Evolutionary conservation across 352 stramenopile genomes (phyloP).

Genomic region (Pythium phragmiticola): DNA sequence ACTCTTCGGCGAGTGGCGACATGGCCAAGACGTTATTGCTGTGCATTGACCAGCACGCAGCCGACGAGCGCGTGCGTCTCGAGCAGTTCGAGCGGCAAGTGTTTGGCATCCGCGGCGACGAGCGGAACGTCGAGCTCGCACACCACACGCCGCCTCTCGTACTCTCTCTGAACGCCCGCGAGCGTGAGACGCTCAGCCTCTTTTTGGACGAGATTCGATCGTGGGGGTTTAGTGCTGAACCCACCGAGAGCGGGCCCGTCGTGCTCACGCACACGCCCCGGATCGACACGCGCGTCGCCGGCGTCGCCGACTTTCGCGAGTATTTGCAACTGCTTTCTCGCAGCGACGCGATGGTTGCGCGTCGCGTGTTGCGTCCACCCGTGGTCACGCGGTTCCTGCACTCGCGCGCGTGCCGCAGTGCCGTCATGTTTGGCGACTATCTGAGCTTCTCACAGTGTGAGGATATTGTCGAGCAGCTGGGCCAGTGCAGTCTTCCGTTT

Average conservation of each 20-base stretch:
- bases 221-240: slow-evolving; percentile 85
- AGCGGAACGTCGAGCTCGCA: slow-evolving; percentile 53
- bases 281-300: slow-evolving; percentile 70
- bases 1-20: slow-evolving; percentile 20
- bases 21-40: slow-evolving; percentile 38
- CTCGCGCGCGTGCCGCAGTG: slow-evolving; percentile 88
- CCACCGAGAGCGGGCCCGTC: slow-evolving; percentile 15
- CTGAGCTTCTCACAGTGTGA: slow-evolving; percentile 68
- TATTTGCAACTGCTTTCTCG: slow-evolving; percentile 71
- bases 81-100: slow-evolving; percentile 78
- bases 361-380: slow-evolving; percentile 44
- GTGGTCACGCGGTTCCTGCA: slow-evolving; percentile 84
- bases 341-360: slow-evolving; percentile 23
- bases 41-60: slow-evolving; percentile 91
- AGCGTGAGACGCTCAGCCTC: slow-evolving; percentile 41
- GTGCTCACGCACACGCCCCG: slow-evolving; percentile 49
- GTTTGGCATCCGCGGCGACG: slow-evolving; percentile 53
- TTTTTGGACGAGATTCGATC: slow-evolving; percentile 53
- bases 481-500: slow-evolving; percentile 83
- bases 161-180: slow-evolving; percentile 54
- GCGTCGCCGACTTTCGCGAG: slow-evolving; percentile 77
- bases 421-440: slow-evolving; percentile 92
- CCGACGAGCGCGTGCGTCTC: slow-evolving; percentile 86
- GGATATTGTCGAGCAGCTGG: slow-evolving; percentile 68
- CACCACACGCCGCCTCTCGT: slow-evolving; percentile 47